Evolutionary conservation across 352 stramenopile species (phyloP).

Genomic region (Plasmopara viticola): DNA sequence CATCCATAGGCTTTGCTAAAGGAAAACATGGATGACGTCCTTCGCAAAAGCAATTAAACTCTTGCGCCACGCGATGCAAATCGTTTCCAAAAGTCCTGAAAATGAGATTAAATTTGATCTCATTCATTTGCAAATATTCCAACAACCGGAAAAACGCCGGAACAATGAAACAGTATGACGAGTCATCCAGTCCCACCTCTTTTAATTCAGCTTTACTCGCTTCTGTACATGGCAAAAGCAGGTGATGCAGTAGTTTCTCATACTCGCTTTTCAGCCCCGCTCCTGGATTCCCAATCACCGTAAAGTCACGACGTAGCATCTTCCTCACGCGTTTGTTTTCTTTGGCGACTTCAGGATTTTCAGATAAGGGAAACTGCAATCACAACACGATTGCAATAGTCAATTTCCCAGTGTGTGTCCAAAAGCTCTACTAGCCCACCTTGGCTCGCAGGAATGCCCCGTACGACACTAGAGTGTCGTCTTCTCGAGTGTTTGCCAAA

Average conservation of each 20-base stretch:
- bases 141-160: slow-evolving; percentile 61
- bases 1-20: slow-evolving; percentile 46
- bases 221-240: slow-evolving; percentile 32
- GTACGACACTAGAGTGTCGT: slow-evolving; percentile 36
- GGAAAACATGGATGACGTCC: slow-evolving; percentile 54
- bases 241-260: slow-evolving; percentile 35
- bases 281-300: slow-evolving; percentile 36
- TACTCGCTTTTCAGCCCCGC: slow-evolving; percentile 40
- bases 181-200: slow-evolving; percentile 34
- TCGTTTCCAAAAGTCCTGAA: slow-evolving; percentile 77
- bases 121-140: slow-evolving; percentile 36
- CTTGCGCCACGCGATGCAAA: slow-evolving; percentile 51
- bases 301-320: slow-evolving; percentile 59
- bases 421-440: slow-evolving; percentile 19
- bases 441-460: slow-evolving; percentile 54
- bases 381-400: slow-evolving; percentile 4
- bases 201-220: slow-evolving; percentile 10
- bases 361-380: slow-evolving; percentile 49
- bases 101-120: slow-evolving; percentile 61
- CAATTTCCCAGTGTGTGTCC: not conserved
- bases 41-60: slow-evolving; percentile 78
- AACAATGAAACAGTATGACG: slow-evolving; percentile 55
- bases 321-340: slow-evolving; percentile 62
- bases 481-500: not conserved
- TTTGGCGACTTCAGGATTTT: slow-evolving; percentile 35